A percentile compares a stretch with the other conserved stretches of the same genome.
These are phyloP conservation scores for Lipomyces anomalus DNA, from an alignment of 805 yeast species.

Conservation along the genomic window DNA sequence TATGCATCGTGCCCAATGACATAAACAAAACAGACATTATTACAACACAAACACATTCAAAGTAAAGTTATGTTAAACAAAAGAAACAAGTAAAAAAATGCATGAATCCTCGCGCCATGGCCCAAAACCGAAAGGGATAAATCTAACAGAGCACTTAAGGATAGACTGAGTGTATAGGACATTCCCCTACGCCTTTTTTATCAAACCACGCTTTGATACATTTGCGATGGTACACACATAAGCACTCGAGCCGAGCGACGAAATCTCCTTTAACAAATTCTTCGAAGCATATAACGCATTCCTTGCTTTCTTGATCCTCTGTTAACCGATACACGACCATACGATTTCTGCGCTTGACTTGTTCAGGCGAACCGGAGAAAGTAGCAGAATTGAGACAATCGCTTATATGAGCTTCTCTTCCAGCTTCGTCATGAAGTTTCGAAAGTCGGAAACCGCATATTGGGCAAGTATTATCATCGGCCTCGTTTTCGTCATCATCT, in stretches of 20 bases:
- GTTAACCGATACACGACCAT: conserved; percentile 69
- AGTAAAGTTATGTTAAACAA: conserved; percentile 4
- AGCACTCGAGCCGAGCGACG: conserved; percentile 87
- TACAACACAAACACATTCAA: conserved; percentile 1
- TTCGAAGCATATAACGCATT: conserved; percentile 92
- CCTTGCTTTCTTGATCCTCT: conserved; percentile 47
- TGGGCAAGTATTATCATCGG: conserved; percentile 37
- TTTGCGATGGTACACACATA: conserved; percentile 86
- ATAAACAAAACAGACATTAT: no score
- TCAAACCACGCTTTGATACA: conserved; percentile 92
- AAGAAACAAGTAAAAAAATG: background rate
- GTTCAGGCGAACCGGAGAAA: conserved; percentile 56
- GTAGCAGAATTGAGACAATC: conserved; percentile 57
- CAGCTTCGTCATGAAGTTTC: conserved; percentile 29
- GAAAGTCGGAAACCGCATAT: conserved; percentile 34
- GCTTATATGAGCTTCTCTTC: conserved; percentile 62
- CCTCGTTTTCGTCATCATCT: conserved; percentile 18
- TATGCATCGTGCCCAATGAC: no score
- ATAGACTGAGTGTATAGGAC: conserved; percentile 72
- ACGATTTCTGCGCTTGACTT: conserved; percentile 55
- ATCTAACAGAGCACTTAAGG: conserved; percentile 8
- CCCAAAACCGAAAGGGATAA: conserved; percentile 4
- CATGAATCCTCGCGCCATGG: background rate
- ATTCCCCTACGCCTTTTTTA: conserved; percentile 75
- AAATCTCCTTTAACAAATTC: conserved; percentile 79